These are phyloP conservation scores for Kappamyces sp. DNA, from an alignment of 192 early-diverging fungal genomes.

Conservation along the genomic window DNA sequence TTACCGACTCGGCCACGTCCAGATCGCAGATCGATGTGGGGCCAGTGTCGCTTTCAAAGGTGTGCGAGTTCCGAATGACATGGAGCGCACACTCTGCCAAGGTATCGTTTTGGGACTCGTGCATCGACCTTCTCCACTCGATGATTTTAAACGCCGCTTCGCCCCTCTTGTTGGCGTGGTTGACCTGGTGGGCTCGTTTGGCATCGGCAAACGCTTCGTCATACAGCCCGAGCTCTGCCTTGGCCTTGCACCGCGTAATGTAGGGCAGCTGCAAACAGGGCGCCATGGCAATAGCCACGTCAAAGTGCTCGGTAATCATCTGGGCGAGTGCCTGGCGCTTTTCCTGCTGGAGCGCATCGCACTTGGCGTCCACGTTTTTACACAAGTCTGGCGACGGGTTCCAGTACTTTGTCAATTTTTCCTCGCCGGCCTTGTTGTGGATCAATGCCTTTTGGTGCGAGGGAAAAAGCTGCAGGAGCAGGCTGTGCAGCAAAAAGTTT, in stretches of 20 bases:
- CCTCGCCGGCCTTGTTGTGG: constrained; percentile 8
- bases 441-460: not conserved
- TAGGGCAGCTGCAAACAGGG: constrained; percentile 21
- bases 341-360: not conserved
- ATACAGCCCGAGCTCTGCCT: constrained; percentile 8
- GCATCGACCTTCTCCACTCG: not conserved
- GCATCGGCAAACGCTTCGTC: constrained; percentile 15
- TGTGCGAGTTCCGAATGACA: too few species aligned
- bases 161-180: constrained; percentile 10
- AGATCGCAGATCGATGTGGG: too few species aligned
- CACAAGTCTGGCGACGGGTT: not conserved
- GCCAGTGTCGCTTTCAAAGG: too few species aligned
- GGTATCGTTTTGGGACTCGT: too few species aligned
- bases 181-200: constrained; percentile 1
- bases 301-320: constrained; percentile 14
- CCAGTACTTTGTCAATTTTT: not conserved
- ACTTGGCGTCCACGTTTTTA: not conserved
- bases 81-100: too few species aligned
- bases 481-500: constrained; percentile 11
- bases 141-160: constrained; percentile 11
- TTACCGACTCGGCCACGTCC: too few species aligned
- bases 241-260: constrained; percentile 13
- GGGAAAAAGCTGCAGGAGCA: constrained; percentile 14
- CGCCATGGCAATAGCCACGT: constrained; percentile 6
- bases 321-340: not conserved